Percentiles rank a stretch among this genome's conserved stretches.
Evolutionary conservation across 169 alveolate genomes (phyloP).

Genomic region (Eimeria praecox): DNA sequence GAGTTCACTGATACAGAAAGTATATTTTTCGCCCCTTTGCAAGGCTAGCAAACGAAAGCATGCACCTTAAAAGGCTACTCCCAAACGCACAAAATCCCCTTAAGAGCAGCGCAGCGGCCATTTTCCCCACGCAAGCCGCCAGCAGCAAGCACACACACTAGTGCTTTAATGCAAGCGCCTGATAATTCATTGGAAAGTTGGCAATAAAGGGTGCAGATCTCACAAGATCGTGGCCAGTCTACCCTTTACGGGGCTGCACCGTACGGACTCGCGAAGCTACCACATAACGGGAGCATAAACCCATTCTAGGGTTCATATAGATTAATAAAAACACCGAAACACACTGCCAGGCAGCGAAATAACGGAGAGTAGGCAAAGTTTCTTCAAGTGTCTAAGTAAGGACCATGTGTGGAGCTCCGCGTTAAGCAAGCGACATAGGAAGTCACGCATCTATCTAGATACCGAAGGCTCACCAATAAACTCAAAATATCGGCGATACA

Average conservation of each 20-base stretch:
- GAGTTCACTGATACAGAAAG: background rate
- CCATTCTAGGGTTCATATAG: background rate
- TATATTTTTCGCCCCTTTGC: background rate
- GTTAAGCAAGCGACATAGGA: background rate
- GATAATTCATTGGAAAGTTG: background rate
- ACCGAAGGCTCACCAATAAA: conserved; percentile 19
- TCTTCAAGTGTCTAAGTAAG: background rate
- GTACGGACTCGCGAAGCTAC: background rate
- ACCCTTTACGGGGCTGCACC: background rate
- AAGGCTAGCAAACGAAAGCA: background rate
- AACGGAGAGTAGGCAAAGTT: background rate
- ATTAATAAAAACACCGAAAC: background rate
- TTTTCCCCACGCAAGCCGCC: background rate
- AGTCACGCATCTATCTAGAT: conserved; percentile 13
- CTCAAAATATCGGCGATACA: background rate
- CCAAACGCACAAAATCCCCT: background rate
- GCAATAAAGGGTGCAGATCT: background rate
- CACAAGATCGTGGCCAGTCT: background rate
- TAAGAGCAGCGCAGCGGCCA: background rate
- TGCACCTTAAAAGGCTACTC: background rate
- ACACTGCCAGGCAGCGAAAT: background rate
- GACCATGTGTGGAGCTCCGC: conserved; percentile 2
- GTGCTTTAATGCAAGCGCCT: background rate
- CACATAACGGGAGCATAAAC: no score
- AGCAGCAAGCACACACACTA: background rate